Percentiles rank a stretch among this genome's conserved stretches.
These are phyloP conservation scores for Populus nigra DNA, from an alignment of 345 rosid species.

Conservation along the genomic window DNA sequence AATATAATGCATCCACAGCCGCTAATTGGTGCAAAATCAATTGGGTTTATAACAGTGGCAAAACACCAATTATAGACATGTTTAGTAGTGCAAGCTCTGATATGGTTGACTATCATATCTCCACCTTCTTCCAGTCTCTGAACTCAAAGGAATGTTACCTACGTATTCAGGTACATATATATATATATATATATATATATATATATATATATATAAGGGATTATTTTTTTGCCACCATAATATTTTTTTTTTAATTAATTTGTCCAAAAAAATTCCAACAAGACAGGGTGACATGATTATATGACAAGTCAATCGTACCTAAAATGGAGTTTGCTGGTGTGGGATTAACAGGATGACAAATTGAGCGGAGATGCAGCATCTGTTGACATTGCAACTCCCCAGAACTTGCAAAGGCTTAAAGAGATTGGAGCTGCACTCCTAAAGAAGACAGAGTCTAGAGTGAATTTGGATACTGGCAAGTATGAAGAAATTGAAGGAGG, in stretches of 20 bases:
- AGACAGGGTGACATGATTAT: no score
- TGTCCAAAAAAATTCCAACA: no score
- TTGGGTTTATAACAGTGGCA: constrained; percentile 19
- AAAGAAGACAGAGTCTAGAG: constrained; percentile 14
- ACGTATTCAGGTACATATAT: constrained; percentile 12
- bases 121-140: constrained; percentile 9
- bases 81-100: constrained; percentile 11
- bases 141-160: constrained; percentile 6
- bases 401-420: constrained; percentile 18
- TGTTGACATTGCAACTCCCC: constrained; percentile 1
- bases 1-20: constrained; percentile 20
- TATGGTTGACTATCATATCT: constrained; percentile 17
- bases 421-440: constrained; percentile 7
- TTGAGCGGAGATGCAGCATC: constrained; percentile 18
- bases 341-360: constrained; percentile 9
- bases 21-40: constrained; percentile 18
- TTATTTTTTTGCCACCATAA: no score
- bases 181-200: neutral
- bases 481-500: constrained; percentile 6
- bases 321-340: no score
- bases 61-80: constrained; percentile 15
- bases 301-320: no score
- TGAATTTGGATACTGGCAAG: constrained; percentile 13
- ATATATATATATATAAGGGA: neutral
- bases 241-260: no score